These are phyloP conservation scores for Pterocarpus santalinus DNA, from an alignment of 306 rosid genomes.

Conservation along the genomic window DNA sequence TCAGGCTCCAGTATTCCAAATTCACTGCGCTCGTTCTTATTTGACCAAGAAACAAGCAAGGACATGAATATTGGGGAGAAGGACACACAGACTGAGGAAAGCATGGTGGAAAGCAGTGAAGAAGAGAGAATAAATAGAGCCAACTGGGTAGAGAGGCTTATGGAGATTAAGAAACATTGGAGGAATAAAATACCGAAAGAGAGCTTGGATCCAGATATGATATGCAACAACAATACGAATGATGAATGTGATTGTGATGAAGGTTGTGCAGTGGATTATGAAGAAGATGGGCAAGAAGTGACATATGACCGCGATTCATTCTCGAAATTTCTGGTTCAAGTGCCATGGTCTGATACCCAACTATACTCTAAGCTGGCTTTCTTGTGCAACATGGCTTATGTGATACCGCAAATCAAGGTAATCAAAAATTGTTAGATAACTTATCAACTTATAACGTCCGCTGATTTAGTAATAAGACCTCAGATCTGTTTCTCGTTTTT, in stretches of 20 bases:
- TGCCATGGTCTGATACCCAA: conserved; percentile 79
- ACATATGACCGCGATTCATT: conserved; percentile 60
- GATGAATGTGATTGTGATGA: conserved; percentile 64
- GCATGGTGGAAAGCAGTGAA: conserved; percentile 36
- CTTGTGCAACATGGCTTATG: conserved; percentile 90
- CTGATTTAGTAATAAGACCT: conserved; percentile 5
- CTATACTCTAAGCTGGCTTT: conserved; percentile 78
- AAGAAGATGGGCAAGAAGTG: conserved; percentile 56
- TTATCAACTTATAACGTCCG: conserved; percentile 8
- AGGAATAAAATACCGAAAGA: conserved; percentile 58
- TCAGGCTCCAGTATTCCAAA: conserved; percentile 73
- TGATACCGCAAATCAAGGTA: conserved; percentile 81
- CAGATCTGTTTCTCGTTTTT: conserved; percentile 20
- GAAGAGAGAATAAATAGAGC: conserved; percentile 67
- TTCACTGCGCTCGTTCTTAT: conserved; percentile 64
- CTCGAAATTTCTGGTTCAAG: conserved; percentile 64
- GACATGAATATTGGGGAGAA: conserved; percentile 54
- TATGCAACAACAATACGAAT: conserved; percentile 28
- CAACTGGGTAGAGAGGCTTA: conserved; percentile 88
- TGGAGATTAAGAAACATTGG: conserved; percentile 89
- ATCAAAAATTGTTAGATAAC: conserved; percentile 7
- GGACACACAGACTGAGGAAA: conserved; percentile 48
- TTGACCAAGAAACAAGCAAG: conserved; percentile 69
- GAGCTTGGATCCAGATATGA: conserved; percentile 49
- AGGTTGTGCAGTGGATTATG: conserved; percentile 69